Evolutionary conservation across 257 asterid species (phyloP).

Genomic region (Verbascum thapsus): DNA sequence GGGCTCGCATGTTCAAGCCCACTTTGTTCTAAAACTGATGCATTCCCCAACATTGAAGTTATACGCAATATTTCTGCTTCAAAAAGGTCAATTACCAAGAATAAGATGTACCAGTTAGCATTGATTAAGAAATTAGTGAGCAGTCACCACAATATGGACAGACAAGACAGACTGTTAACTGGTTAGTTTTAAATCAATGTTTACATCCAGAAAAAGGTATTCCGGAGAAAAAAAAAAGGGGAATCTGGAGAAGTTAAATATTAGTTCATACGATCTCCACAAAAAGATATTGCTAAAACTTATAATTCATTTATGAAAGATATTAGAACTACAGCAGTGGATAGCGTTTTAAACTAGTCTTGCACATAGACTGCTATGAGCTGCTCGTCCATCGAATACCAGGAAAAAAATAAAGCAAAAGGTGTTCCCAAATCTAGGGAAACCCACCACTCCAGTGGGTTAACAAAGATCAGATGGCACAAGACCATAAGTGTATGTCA

Average conservation of each 20-base stretch:
- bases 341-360: no score
- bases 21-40: constrained; percentile 76
- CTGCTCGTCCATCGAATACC: neutral
- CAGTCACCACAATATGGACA: constrained; percentile 63
- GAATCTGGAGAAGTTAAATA: neutral
- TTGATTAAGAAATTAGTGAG: constrained; percentile 61
- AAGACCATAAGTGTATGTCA: neutral
- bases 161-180: constrained; percentile 26
- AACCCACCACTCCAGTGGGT: neutral
- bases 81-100: constrained; percentile 83
- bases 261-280: neutral
- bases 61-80: constrained; percentile 89
- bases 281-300: neutral
- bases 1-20: constrained; percentile 87
- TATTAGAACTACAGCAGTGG: no score
- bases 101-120: constrained; percentile 83
- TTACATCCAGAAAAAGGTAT: constrained; percentile 10
- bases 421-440: neutral
- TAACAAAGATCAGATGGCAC: no score
- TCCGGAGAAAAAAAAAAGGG: neutral
- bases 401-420: neutral
- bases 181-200: constrained; percentile 21
- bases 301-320: neutral
- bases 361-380: neutral
- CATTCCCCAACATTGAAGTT: constrained; percentile 80